Evolutionary conservation across 352 stramenopile species (phyloP).

Genomic region (Phytophthora colocasiae): DNA sequence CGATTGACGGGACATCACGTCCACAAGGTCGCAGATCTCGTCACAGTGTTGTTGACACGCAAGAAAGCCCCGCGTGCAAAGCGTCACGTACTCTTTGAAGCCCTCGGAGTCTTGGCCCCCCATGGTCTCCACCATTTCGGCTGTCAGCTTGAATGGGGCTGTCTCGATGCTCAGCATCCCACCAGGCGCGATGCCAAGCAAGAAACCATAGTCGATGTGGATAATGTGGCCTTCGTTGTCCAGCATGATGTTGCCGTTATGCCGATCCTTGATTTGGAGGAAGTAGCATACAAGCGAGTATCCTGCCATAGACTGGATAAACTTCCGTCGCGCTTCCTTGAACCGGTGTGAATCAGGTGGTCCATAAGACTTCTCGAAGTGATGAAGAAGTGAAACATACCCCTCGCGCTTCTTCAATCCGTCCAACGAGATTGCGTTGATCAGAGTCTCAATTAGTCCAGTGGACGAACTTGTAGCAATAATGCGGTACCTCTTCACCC

Average conservation of each 20-base stretch:
- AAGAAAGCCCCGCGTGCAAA: conserved; percentile 98
- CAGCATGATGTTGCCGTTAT: conserved; percentile 99
- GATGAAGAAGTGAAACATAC: conserved; percentile 92
- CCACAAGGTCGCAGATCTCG: conserved; percentile 97
- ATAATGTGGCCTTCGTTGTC: conserved; percentile 98
- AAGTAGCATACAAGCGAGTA: conserved; percentile 99
- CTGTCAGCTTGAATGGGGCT: conserved; percentile 99
- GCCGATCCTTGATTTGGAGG: conserved; percentile 99
- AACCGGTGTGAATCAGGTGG: conserved; percentile 88
- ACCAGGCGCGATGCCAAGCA: conserved; percentile 98
- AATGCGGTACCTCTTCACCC: conserved; percentile 97
- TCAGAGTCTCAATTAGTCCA: conserved; percentile 98
- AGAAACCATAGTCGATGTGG: conserved; percentile 99
- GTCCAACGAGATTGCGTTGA: conserved; percentile 98
- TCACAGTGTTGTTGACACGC: conserved; percentile 95
- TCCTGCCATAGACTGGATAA: conserved; percentile 96
- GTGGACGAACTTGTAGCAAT: conserved; percentile 95
- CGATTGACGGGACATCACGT: conserved; percentile 96
- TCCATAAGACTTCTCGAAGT: conserved; percentile 97
- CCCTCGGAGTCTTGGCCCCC: conserved; percentile 89
- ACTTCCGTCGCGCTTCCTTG: conserved; percentile 94
- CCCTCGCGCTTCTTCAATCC: conserved; percentile 97
- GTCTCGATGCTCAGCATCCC: conserved; percentile 99
- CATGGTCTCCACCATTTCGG: conserved; percentile 99
- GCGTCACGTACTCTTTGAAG: conserved; percentile 97